Conservation (phyloP, 2,329 filamentous ascomycete species). For the Periglandula ipomoeae region DNA sequence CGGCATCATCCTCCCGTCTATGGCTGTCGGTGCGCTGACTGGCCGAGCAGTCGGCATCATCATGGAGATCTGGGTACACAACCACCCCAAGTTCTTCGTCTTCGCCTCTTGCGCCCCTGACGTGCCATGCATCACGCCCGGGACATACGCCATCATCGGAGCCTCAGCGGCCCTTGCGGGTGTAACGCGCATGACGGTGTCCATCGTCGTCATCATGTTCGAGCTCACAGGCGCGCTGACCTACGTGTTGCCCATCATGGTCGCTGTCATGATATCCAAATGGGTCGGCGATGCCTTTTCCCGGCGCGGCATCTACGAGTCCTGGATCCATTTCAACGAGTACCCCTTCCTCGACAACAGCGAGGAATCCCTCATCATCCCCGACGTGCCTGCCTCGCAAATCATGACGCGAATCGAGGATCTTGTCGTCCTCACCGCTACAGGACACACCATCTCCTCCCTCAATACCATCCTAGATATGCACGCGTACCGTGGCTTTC, state of each 20-base stretch:
- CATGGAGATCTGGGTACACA: conserved; percentile 78
- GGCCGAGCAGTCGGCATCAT: conserved; percentile 84
- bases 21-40: conserved; percentile 87
- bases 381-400: conserved; percentile 75
- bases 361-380: conserved; percentile 62
- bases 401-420: conserved; percentile 93
- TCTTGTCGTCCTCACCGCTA: conserved; percentile 76
- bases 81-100: conserved; percentile 65
- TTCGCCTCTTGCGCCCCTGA: conserved; percentile 81
- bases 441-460: conserved; percentile 75
- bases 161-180: conserved; percentile 90
- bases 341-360: conserved; percentile 94
- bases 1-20: conserved; percentile 89
- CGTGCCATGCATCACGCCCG: conserved; percentile 79
- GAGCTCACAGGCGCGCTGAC: conserved; percentile 93
- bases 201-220: conserved; percentile 99
- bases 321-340: conserved; percentile 92
- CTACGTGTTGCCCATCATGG: conserved; percentile 97
- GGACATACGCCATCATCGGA: conserved; percentile 93
- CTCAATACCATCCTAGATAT: conserved; percentile 61
- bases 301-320: conserved; percentile 89
- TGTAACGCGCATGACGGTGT: conserved; percentile 92
- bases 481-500: conserved; percentile 82
- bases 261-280: conserved; percentile 95
- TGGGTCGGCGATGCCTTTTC: conserved; percentile 97